These are phyloP conservation scores for Naematelia aurantialba DNA, from an alignment of 768 basidiomycete genomes.

Conservation along the genomic window DNA sequence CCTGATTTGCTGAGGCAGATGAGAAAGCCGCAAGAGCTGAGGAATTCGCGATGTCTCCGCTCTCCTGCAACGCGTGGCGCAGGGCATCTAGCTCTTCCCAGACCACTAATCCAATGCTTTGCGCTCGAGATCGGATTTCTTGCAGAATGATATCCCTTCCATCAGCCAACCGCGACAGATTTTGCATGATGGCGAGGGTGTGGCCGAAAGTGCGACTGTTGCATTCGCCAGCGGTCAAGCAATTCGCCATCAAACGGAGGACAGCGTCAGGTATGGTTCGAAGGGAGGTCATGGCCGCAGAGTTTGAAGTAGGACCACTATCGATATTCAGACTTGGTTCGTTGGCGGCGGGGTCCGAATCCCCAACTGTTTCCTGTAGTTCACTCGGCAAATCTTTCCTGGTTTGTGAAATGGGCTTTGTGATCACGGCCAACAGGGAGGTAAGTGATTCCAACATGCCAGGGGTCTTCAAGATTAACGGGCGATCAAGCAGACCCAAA, in stretches of 20 bases:
- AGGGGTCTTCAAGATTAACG: constrained; percentile 76
- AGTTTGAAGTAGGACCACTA: not conserved
- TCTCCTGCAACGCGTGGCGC: constrained; percentile 60
- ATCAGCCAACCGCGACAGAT: constrained; percentile 81
- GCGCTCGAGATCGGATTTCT: constrained; percentile 79
- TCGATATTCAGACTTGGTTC: not conserved
- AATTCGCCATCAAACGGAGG: constrained; percentile 90
- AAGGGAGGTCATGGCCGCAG: not conserved
- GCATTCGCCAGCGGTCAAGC: constrained; percentile 95
- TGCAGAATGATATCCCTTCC: constrained; percentile 83
- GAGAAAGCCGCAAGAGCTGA: constrained; percentile 73
- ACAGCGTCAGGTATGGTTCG: constrained; percentile 66
- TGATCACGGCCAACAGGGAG: constrained; percentile 77
- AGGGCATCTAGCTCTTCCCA: constrained; percentile 75
- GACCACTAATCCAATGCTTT: constrained; percentile 76
- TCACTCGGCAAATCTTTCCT: constrained; percentile 1
- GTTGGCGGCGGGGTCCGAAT: not conserved
- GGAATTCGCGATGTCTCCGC: constrained; percentile 59
- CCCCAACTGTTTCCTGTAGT: not conserved
- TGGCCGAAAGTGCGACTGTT: constrained; percentile 94
- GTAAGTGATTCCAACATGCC: constrained; percentile 92
- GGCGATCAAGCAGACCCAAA: constrained; percentile 79
- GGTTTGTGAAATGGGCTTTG: constrained; percentile 62
- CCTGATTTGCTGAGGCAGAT: constrained; percentile 86
- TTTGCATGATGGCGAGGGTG: constrained; percentile 84